Evolutionary conservation across 139 green algal species (phyloP).

Genomic region (Edaphochlamys debaryana): DNA sequence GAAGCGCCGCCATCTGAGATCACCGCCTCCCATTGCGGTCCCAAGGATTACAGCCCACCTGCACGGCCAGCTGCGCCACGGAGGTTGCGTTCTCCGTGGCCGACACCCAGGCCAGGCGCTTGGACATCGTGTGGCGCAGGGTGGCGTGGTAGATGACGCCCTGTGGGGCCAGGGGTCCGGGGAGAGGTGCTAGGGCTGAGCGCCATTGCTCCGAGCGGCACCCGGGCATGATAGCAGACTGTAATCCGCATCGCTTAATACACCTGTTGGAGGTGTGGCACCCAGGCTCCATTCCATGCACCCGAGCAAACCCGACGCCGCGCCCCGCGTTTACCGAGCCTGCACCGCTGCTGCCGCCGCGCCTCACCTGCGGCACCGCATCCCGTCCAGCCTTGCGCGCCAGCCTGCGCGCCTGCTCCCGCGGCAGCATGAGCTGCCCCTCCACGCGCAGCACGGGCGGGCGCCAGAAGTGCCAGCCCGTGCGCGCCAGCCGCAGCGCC

Average conservation of each 20-base stretch:
- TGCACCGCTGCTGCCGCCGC: neutral
- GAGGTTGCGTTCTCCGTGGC: conserved; percentile 12
- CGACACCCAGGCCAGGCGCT: conserved; percentile 18
- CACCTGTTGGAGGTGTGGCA: no score
- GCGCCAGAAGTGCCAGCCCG: conserved; percentile 32
- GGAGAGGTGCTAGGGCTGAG: no score
- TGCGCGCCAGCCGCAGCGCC: conserved; percentile 25
- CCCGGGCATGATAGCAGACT: neutral
- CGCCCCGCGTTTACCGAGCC: no score
- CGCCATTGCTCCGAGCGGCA: no score
- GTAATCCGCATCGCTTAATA: no score
- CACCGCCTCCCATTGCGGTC: neutral
- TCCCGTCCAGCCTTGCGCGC: neutral
- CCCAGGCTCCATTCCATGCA: no score
- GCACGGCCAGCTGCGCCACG: conserved; percentile 29
- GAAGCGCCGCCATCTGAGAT: no score
- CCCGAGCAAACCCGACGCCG: no score
- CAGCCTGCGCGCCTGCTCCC: neutral
- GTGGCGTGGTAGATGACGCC: conserved; percentile 37
- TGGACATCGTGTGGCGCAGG: conserved; percentile 21
- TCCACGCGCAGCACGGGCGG: conserved; percentile 3
- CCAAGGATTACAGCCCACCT: neutral
- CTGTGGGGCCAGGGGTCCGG: neutral
- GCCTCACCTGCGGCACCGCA: neutral
- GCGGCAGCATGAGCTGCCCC: conserved; percentile 13